Conservation (phyloP, 805 yeast genomes). For the Schwanniomyces occidentalis region DNA sequence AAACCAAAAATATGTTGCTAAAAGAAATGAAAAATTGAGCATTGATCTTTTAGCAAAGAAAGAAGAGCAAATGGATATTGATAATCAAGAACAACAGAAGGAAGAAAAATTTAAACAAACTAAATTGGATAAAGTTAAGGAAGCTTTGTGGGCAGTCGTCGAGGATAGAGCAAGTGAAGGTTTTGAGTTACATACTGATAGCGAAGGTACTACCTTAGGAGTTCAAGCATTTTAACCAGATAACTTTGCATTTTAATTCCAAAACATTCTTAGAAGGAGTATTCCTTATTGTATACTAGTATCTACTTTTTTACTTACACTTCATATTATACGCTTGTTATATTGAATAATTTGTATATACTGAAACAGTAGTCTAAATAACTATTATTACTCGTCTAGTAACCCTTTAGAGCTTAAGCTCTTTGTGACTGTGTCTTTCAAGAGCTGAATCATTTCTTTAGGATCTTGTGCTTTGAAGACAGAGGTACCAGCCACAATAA, state of each 20-base stretch:
- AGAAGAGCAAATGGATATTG: slow-evolving; percentile 54
- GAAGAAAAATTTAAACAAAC: slow-evolving; percentile 23
- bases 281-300: slow-evolving; percentile 5
- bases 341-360: slow-evolving; percentile 1
- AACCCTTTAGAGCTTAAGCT: slow-evolving; percentile 50
- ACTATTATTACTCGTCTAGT: slow-evolving; percentile 10
- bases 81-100: slow-evolving; percentile 22
- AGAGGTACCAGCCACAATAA: slow-evolving; percentile 95
- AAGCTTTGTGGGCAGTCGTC: slow-evolving; percentile 71
- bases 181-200: slow-evolving; percentile 44
- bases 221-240: slow-evolving; percentile 60
- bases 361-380: too few relatives aligned
- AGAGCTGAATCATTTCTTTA: slow-evolving; percentile 63
- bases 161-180: slow-evolving; percentile 55
- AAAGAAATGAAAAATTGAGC: slow-evolving; percentile 49
- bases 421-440: slow-evolving; percentile 61
- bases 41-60: slow-evolving; percentile 50
- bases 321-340: slow-evolving; percentile 2
- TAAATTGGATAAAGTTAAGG: slow-evolving; percentile 52
- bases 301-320: slow-evolving; percentile 2
- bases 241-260: not conserved
- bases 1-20: slow-evolving; percentile 68
- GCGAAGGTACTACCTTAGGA: slow-evolving; percentile 85
- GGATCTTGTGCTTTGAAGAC: slow-evolving; percentile 88
- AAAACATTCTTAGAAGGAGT: not conserved